These are phyloP conservation scores for Mayamaea pseudoterrestris DNA, from an alignment of 108 stramenopile species.

Conservation along the genomic window DNA sequence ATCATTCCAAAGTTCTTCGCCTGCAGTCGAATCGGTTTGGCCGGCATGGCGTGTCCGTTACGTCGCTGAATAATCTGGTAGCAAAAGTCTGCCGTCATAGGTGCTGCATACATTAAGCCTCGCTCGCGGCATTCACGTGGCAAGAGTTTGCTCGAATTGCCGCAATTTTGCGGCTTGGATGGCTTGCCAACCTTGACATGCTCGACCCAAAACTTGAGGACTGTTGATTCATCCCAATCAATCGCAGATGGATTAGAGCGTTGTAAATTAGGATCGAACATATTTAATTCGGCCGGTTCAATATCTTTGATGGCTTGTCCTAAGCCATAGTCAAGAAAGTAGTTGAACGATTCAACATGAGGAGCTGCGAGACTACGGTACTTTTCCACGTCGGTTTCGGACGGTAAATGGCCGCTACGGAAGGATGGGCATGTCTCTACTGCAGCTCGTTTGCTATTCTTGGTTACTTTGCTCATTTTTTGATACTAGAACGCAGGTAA, in stretches of 20 bases:
- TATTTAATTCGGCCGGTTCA: conserved; percentile 47
- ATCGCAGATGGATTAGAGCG: conserved; percentile 6
- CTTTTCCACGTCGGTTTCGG: conserved; percentile 34
- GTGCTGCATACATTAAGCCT: conserved; percentile 60
- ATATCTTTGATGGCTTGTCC: conserved; percentile 46
- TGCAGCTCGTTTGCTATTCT: neutral
- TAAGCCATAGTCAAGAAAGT: conserved; percentile 61
- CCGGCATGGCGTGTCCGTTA: conserved; percentile 37
- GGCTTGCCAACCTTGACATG: conserved; percentile 51
- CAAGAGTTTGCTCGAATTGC: conserved; percentile 17
- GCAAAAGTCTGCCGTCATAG: conserved; percentile 61
- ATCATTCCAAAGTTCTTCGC: conserved; percentile 70
- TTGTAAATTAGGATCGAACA: conserved; percentile 26
- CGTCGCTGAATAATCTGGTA: conserved; percentile 40
- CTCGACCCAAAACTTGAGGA: conserved; percentile 62
- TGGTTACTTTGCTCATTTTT: neutral
- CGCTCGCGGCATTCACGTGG: conserved; percentile 80
- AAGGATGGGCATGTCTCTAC: conserved; percentile 63
- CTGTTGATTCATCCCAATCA: conserved; percentile 22
- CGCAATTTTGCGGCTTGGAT: conserved; percentile 17
- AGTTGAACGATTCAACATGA: conserved; percentile 75
- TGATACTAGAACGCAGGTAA: no score
- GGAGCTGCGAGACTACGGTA: conserved; percentile 52
- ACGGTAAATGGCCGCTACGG: conserved; percentile 51
- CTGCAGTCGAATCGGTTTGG: conserved; percentile 13